A percentile compares a stretch with the other conserved stretches of the same genome.
phyloP scores from a whole-genome alignment of 805 yeast species.

The Starmerella etchellsii region DNA sequence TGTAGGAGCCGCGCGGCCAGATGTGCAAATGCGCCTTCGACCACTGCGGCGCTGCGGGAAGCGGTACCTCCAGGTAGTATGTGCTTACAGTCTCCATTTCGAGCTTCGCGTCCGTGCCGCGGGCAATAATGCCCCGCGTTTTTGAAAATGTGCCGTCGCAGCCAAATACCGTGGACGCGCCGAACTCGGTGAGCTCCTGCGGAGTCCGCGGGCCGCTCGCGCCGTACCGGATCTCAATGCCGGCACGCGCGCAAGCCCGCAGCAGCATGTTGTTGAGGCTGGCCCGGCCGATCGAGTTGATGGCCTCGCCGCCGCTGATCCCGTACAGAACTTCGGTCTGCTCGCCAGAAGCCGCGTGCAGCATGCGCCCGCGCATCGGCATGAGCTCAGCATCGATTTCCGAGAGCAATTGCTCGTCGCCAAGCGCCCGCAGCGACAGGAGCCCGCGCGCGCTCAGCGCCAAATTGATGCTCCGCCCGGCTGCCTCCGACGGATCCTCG shows the following conservation, averaged over 20 bases:
- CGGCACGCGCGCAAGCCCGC: constrained; percentile 44
- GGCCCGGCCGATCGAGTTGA: constrained; percentile 73
- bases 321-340: constrained; percentile 67
- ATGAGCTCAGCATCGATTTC: constrained; percentile 45
- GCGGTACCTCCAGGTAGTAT: constrained; percentile 67
- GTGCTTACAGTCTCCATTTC: constrained; percentile 70
- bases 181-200: constrained; percentile 3
- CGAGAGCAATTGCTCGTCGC: constrained; percentile 30
- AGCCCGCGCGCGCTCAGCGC: constrained; percentile 85
- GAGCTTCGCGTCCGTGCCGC: constrained; percentile 52
- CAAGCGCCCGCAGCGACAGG: constrained; percentile 50
- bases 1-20: constrained; percentile 79
- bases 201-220: constrained; percentile 24
- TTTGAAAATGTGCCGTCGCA: constrained; percentile 78
- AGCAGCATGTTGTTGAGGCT: constrained; percentile 52
- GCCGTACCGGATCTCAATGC: constrained; percentile 21
- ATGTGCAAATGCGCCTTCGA: constrained; percentile 63
- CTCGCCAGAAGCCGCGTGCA: constrained; percentile 41
- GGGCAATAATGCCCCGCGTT: constrained; percentile 56
- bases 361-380: constrained; percentile 86
- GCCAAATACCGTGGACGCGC: constrained; percentile 44
- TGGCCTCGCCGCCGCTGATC: constrained; percentile 55
- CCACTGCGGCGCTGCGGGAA: constrained; percentile 39
- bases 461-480: constrained; percentile 53
- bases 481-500: constrained; percentile 5